Evolutionary conservation across 2,329 filamentous ascomycete species (phyloP).

Genomic region (Gremmenia infestans): DNA sequence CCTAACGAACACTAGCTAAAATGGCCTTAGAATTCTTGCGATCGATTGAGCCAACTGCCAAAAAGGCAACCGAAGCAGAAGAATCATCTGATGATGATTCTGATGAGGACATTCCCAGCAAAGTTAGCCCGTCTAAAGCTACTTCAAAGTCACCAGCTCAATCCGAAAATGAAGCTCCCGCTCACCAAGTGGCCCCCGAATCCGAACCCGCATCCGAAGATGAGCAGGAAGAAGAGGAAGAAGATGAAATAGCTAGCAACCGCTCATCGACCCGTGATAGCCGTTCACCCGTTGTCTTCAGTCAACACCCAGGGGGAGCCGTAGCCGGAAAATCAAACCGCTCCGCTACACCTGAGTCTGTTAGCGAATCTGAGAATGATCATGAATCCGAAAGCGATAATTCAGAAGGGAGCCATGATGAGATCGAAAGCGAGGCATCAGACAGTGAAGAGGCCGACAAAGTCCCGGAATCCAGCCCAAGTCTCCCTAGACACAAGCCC

Average conservation of each 20-base stretch:
- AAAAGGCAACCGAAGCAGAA: neutral
- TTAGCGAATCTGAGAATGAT: neutral
- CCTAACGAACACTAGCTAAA: neutral
- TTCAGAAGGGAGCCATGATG: neutral
- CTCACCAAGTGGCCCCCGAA: neutral
- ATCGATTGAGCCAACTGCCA: neutral
- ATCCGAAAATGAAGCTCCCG: neutral
- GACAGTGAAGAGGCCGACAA: constrained; percentile 1
- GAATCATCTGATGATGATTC: neutral
- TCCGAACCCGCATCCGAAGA: neutral
- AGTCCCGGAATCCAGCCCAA: constrained; percentile 16
- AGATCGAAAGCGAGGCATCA: constrained; percentile 6
- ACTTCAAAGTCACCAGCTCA: neutral
- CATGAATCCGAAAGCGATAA: neutral
- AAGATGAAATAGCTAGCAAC: constrained; percentile 17
- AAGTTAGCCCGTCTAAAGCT: neutral
- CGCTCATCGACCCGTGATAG: constrained; percentile 24
- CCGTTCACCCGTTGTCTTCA: constrained; percentile 28
- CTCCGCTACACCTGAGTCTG: neutral
- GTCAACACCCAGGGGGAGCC: constrained; percentile 8
- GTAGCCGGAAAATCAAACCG: neutral
- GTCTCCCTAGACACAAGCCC: constrained; percentile 3
- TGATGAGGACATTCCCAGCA: neutral
- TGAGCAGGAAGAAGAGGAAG: constrained; percentile 7
- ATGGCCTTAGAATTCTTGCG: neutral